Conservation (phyloP, 805 yeast species). For the Kodamaea neixiangensis region DNA sequence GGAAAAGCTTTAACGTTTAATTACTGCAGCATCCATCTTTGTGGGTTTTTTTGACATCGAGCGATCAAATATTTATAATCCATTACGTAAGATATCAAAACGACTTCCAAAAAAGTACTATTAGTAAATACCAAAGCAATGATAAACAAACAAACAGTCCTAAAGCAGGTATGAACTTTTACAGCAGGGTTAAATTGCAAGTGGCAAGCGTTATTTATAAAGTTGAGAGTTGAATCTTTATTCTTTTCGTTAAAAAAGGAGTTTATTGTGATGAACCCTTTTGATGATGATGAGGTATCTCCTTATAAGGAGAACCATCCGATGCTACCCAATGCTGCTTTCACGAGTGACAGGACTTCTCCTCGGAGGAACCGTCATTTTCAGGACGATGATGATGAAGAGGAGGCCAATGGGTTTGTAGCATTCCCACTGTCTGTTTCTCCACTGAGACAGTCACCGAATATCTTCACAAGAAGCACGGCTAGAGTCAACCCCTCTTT, state of each 20-base stretch:
- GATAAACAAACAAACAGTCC: background rate
- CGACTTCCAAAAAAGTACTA: background rate
- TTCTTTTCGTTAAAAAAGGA: background rate
- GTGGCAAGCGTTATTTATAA: background rate
- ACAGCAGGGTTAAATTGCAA: background rate
- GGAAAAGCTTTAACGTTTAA: background rate
- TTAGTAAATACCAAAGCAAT: background rate
- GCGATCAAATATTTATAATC: background rate
- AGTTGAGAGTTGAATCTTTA: background rate
- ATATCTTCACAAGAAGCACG: slow-evolving; percentile 43
- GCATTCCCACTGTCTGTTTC: slow-evolving; percentile 33
- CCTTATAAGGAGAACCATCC: slow-evolving; percentile 40
- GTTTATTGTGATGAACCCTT: slow-evolving; percentile 24
- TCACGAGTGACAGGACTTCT: slow-evolving; percentile 38
- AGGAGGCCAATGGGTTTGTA: slow-evolving; percentile 20
- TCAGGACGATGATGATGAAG: slow-evolving; percentile 22
- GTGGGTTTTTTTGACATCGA: background rate
- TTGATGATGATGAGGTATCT: slow-evolving; percentile 30
- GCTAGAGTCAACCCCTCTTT: slow-evolving; percentile 21
- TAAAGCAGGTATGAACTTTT: background rate
- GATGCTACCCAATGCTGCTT: slow-evolving; percentile 39
- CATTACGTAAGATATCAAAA: background rate
- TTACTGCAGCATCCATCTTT: background rate
- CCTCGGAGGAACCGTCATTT: slow-evolving; percentile 37
- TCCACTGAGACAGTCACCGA: slow-evolving; percentile 43